A percentile compares a stretch with the other conserved stretches of the same genome.
These are phyloP conservation scores for Diplogelasinospora grovesii DNA, from an alignment of 495 filamentous ascomycete species.

Conservation along the genomic window DNA sequence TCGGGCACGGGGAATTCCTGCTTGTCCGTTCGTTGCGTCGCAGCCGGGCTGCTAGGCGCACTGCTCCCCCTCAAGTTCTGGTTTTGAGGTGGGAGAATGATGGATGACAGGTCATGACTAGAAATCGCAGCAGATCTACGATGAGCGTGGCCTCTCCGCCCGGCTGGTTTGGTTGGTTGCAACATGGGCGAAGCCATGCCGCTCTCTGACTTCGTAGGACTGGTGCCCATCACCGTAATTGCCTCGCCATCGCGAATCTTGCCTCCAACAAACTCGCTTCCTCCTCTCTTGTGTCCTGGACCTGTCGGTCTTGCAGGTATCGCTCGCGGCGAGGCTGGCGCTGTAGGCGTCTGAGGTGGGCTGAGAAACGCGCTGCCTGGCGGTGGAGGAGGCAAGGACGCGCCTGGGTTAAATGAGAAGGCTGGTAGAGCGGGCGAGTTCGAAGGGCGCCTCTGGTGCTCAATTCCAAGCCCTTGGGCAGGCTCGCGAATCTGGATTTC, in stretches of 20 bases:
- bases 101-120: conserved; percentile 64
- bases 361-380: conserved; percentile 32
- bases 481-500: conserved; percentile 32
- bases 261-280: conserved; percentile 73
- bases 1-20: conserved; percentile 30
- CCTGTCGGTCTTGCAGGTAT: conserved; percentile 42
- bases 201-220: conserved; percentile 57
- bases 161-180: conserved; percentile 40
- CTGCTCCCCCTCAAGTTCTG: conserved; percentile 49
- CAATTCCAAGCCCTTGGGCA: conserved; percentile 12
- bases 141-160: conserved; percentile 70
- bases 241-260: conserved; percentile 53
- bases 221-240: conserved; percentile 52
- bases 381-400: conserved; percentile 19
- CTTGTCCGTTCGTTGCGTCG: conserved; percentile 28
- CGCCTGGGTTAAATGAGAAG: conserved; percentile 60
- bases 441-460: conserved; percentile 12
- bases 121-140: conserved; percentile 82
- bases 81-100: conserved; percentile 56
- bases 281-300: conserved; percentile 58
- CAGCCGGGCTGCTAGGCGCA: conserved; percentile 63
- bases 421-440: conserved; percentile 48
- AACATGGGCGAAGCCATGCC: conserved; percentile 43
- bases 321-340: conserved; percentile 36
- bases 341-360: conserved; percentile 31